phyloP scores from a whole-genome alignment of 768 basidiomycete genomes.

The Kwoniella sp. region DNA sequence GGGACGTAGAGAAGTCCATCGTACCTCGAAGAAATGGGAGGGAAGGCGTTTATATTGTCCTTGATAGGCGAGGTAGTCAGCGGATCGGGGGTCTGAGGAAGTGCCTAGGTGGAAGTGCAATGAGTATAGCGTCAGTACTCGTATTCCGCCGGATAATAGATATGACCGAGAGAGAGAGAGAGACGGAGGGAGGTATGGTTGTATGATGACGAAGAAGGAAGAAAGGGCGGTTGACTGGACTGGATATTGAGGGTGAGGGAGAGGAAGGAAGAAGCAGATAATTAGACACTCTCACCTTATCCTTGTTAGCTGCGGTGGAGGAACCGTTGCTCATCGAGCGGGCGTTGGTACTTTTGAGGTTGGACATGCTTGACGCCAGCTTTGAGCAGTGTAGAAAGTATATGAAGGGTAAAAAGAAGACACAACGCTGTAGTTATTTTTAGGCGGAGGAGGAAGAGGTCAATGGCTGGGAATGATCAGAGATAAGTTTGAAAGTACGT shows the following conservation, averaged over 20 bases:
- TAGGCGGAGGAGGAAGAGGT: too few relatives aligned
- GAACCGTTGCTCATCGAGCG: not conserved
- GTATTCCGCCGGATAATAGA: too few relatives aligned
- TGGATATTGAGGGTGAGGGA: not conserved
- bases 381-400: not conserved
- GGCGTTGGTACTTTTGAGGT: not conserved
- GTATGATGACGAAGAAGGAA: too few relatives aligned
- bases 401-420: constrained; percentile 11
- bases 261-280: not conserved
- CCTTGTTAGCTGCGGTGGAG: not conserved
- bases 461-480: not conserved
- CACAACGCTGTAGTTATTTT: not conserved
- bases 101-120: too few relatives aligned
- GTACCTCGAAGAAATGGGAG: too few relatives aligned
- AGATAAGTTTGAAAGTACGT: too few relatives aligned
- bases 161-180: not conserved
- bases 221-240: not conserved
- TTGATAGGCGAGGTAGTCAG: too few relatives aligned
- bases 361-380: not conserved
- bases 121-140: too few relatives aligned
- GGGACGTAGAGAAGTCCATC: too few relatives aligned
- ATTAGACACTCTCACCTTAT: constrained; percentile 13
- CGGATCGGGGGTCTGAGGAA: too few relatives aligned
- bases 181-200: not conserved
- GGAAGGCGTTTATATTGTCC: too few relatives aligned